Conservation (phyloP, 2,329 filamentous ascomycete genomes). For the Capronia epimyces region DNA sequence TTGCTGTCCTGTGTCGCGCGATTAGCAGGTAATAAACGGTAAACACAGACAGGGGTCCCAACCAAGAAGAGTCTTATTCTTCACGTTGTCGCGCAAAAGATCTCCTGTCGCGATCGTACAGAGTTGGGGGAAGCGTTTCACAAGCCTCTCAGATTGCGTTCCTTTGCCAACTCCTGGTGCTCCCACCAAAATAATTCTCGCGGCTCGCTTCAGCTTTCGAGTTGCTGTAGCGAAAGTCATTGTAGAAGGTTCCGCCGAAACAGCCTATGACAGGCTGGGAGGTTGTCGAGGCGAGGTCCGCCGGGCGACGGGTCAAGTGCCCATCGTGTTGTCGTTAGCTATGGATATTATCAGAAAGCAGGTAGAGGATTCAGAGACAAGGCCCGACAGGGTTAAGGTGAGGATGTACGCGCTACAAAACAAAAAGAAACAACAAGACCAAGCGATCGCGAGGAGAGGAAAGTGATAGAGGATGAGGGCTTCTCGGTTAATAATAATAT, state of each 20-base stretch:
- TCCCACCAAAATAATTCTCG: slow-evolving; percentile 88
- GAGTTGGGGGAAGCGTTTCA: slow-evolving; percentile 80
- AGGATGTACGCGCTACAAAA: neutral
- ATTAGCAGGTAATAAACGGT: slow-evolving; percentile 9
- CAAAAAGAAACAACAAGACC: neutral
- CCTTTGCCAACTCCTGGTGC: slow-evolving; percentile 97
- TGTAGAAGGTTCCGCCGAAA: neutral
- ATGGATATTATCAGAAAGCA: neutral
- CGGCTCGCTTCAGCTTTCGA: slow-evolving; percentile 65
- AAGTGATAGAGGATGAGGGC: neutral
- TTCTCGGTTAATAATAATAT: neutral
- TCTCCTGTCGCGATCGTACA: slow-evolving; percentile 92
- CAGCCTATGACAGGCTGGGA: neutral
- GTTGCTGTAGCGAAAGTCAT: slow-evolving; percentile 30
- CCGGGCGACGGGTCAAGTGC: slow-evolving; percentile 9
- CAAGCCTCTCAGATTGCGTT: slow-evolving; percentile 84
- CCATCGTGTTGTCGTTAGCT: slow-evolving; percentile 1
- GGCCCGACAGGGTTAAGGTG: neutral
- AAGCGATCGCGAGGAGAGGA: neutral
- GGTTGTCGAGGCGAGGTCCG: neutral
- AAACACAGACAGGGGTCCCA: slow-evolving; percentile 29
- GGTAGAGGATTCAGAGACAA: neutral
- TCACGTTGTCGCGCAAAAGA: slow-evolving; percentile 85
- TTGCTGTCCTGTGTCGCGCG: slow-evolving; percentile 63
- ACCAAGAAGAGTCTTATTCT: slow-evolving; percentile 81